Evolutionary conservation across 1,139 yeast genomes (phyloP).

Genomic region (Suhomyces atakaporum): DNA sequence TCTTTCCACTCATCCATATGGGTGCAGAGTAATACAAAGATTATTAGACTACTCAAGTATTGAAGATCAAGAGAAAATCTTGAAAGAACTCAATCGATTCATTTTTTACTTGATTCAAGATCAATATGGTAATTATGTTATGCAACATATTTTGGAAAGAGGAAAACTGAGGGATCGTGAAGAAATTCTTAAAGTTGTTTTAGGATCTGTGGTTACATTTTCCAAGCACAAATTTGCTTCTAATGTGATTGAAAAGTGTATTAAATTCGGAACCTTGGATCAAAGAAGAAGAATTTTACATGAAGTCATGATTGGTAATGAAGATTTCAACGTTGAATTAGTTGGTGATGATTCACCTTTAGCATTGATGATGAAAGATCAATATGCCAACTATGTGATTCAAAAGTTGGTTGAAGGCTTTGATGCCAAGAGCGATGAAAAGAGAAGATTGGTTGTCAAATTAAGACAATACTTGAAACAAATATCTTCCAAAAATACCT

Average conservation of each 20-base stretch:
- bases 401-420: slow-evolving; percentile 87
- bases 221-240: slow-evolving; percentile 97
- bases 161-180: slow-evolving; percentile 56
- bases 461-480: slow-evolving; percentile 63
- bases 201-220: slow-evolving; percentile 69
- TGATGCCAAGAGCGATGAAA: slow-evolving; percentile 66
- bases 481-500: slow-evolving; percentile 53
- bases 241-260: slow-evolving; percentile 94
- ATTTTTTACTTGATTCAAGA: slow-evolving; percentile 84
- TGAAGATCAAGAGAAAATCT: slow-evolving; percentile 62
- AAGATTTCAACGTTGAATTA: slow-evolving; percentile 38
- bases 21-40: slow-evolving; percentile 95
- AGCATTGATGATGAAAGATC: slow-evolving; percentile 94
- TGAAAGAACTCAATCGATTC: slow-evolving; percentile 71
- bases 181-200: slow-evolving; percentile 42
- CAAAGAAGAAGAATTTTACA: slow-evolving; percentile 67
- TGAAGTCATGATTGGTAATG: slow-evolving; percentile 58
- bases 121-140: slow-evolving; percentile 96
- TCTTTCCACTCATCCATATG: slow-evolving; percentile 93
- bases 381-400: slow-evolving; percentile 94
- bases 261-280: slow-evolving; percentile 63
- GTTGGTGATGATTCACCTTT: slow-evolving; percentile 59
- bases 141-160: slow-evolving; percentile 89
- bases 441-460: slow-evolving; percentile 58
- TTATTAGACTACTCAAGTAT: slow-evolving; percentile 73